Evolutionary conservation across 176 grass and related monocot species (phyloP).

Genomic region (Cocos nucifera): DNA sequence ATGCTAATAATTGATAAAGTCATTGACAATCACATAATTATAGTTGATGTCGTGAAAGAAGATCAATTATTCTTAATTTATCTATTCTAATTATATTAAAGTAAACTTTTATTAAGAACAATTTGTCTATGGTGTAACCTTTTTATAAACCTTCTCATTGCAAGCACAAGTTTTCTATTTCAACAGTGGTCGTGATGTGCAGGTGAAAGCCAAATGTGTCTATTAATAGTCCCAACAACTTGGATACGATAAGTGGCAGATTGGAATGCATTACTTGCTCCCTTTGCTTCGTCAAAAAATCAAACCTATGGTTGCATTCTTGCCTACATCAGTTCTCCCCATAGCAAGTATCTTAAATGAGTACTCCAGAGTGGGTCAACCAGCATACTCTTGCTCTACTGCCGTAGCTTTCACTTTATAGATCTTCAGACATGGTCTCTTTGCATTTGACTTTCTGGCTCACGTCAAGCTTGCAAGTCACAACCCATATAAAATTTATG

Average conservation of each 20-base stretch:
- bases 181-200: constrained; percentile 29
- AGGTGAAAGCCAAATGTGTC: constrained; percentile 69
- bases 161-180: constrained; percentile 69
- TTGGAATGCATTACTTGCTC: constrained; percentile 28
- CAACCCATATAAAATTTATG: constrained; percentile 35
- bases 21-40: too few species aligned
- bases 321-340: constrained; percentile 57
- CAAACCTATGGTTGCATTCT: constrained; percentile 57
- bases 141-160: constrained; percentile 57
- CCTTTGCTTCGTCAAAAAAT: constrained; percentile 46
- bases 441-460: constrained; percentile 43
- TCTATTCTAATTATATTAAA: too few species aligned
- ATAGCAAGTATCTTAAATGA: constrained; percentile 57
- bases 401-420: constrained; percentile 51
- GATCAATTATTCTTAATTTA: too few species aligned
- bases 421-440: constrained; percentile 39
- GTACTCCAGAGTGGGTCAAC: constrained; percentile 39
- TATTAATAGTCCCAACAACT: constrained; percentile 55
- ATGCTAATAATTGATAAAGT: too few species aligned
- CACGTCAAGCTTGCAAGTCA: constrained; percentile 60
- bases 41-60: too few species aligned
- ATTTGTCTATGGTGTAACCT: too few species aligned
- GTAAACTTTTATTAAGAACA: too few species aligned
- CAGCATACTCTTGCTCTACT: constrained; percentile 36
- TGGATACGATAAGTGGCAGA: constrained; percentile 46